These are phyloP conservation scores for Macrocybe gigantea DNA, from an alignment of 768 basidiomycete species.

Conservation along the genomic window DNA sequence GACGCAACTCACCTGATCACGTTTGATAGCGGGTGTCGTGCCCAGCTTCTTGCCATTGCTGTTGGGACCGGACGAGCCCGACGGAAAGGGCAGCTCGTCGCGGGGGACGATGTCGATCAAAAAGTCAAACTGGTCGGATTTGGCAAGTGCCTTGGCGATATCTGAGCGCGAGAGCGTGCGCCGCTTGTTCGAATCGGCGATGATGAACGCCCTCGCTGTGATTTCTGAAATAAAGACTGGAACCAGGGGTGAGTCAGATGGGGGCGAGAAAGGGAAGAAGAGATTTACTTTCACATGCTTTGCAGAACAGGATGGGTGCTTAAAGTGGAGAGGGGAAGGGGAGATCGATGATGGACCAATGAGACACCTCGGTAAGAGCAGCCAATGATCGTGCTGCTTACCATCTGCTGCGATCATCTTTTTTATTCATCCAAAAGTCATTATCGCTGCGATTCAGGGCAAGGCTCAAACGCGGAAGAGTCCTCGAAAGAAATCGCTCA, in stretches of 20 bases:
- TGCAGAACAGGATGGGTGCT: constrained; percentile 95
- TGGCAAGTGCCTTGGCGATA: constrained; percentile 87
- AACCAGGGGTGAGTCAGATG: neutral
- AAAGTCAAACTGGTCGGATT: constrained; percentile 97
- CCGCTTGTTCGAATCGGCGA: constrained; percentile 93
- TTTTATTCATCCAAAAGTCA: neutral
- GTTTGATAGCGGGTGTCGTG: constrained; percentile 2
- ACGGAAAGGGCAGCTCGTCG: constrained; percentile 52
- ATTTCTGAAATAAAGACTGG: constrained; percentile 97
- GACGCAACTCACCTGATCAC: constrained; percentile 11
- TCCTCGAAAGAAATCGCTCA: constrained; percentile 27
- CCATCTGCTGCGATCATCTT: constrained; percentile 99
- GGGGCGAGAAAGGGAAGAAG: neutral
- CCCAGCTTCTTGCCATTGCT: constrained; percentile 14
- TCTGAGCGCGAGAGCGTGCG: constrained; percentile 93
- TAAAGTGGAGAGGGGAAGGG: neutral
- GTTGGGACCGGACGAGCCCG: constrained; percentile 8
- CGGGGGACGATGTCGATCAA: constrained; percentile 93
- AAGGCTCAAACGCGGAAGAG: constrained; percentile 5
- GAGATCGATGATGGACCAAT: constrained; percentile 6
- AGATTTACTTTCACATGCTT: constrained; percentile 93
- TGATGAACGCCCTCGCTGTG: constrained; percentile 90
- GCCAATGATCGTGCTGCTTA: constrained; percentile 23
- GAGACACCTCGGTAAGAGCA: constrained; percentile 12
- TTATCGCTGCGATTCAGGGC: constrained; percentile 1